Evolutionary conservation across 495 filamentous ascomycete genomes (phyloP), one percentile per base, ranked within the genome.

Genomic region (Penicillium arizonense): DNA sequence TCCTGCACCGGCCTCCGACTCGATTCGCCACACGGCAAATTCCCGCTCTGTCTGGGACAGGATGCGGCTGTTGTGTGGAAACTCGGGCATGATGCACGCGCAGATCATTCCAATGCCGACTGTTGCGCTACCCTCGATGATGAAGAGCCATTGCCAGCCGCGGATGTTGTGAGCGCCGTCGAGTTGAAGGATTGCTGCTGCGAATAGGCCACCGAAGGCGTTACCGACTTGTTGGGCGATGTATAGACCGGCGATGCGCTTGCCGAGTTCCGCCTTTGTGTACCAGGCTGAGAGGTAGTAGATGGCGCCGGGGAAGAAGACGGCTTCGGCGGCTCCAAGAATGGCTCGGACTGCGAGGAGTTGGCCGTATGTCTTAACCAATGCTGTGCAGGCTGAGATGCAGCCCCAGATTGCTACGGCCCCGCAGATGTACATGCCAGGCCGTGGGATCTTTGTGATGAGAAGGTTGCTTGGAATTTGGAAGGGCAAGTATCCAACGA

Each of bases 391-490:
- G 8, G 71, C 73, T 2, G 77, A 74, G 21, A 80, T 72, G 8
- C 70, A 50, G 1, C 75, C 77, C 80, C 78, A 83, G 43, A 79
- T 58, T 0, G 71, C 66, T 55, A 80, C 75, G 26, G 70, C 74
- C 32, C 61, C 56, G 48, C 58, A 61, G 26, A 71, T 69, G 46
- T 65, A 67, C 52, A 64, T 58, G 14, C 58, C 72, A 2, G 67
- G 65, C 1, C 65, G 58, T 10, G 61, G 47, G n/a, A 70, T 44
- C 26, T 58, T 58, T 46, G 82, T 84, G 8, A 85, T 65, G 42
- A 84, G 74, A 6, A 85, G 62, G 53, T 85, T 85, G 9, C 77
- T 82, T 1, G 82, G 83, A 14, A 87, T 67, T 58, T 82, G 79
- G 67, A 82, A 78, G 21, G 80, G 63, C 13, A 82, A 54, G 57